Evolutionary conservation across 2,329 filamentous ascomycete species (phyloP).

Genomic region (Conoideocrella luteorostrata): DNA sequence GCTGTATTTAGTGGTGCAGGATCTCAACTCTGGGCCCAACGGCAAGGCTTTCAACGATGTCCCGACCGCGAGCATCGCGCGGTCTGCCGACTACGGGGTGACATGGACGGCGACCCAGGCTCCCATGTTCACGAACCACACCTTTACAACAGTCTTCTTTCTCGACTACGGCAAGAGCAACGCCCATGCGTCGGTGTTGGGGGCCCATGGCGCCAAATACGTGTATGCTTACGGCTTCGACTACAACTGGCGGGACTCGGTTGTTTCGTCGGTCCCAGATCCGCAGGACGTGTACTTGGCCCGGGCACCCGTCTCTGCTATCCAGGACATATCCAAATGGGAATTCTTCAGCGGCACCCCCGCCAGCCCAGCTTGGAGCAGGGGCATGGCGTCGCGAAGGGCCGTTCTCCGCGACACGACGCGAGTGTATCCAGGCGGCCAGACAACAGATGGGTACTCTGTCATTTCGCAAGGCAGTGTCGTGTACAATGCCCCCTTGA

Average conservation of each 20-base stretch:
- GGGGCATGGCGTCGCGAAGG: neutral
- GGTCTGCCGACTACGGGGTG: slow-evolving; percentile 5
- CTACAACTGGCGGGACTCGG: slow-evolving; percentile 7
- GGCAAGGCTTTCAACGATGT: slow-evolving; percentile 5
- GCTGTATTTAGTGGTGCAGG: slow-evolving; percentile 5
- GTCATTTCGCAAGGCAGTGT: slow-evolving; percentile 8
- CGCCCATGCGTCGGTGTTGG: slow-evolving; percentile 5
- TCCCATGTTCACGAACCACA: slow-evolving; percentile 6
- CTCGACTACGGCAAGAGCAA: slow-evolving; percentile 8
- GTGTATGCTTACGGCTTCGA: slow-evolving; percentile 7
- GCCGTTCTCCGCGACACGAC: slow-evolving; percentile 2
- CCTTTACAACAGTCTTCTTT: slow-evolving; percentile 6
- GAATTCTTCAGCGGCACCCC: slow-evolving; percentile 6
- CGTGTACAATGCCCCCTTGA: slow-evolving; percentile 6
- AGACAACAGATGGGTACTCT: slow-evolving; percentile 4
- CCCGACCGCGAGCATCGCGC: slow-evolving; percentile 4
- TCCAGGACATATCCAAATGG: slow-evolving; percentile 6
- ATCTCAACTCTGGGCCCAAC: slow-evolving; percentile 1
- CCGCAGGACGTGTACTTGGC: slow-evolving; percentile 6
- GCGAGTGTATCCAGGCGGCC: slow-evolving; percentile 1
- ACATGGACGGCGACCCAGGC: slow-evolving; percentile 6
- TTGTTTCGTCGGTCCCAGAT: neutral
- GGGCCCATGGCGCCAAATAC: slow-evolving; percentile 5
- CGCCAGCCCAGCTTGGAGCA: neutral
- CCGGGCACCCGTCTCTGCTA: slow-evolving; percentile 2